Evolutionary conservation across 345 rosid species (phyloP).

Genomic region (Syzygium oleosum): DNA sequence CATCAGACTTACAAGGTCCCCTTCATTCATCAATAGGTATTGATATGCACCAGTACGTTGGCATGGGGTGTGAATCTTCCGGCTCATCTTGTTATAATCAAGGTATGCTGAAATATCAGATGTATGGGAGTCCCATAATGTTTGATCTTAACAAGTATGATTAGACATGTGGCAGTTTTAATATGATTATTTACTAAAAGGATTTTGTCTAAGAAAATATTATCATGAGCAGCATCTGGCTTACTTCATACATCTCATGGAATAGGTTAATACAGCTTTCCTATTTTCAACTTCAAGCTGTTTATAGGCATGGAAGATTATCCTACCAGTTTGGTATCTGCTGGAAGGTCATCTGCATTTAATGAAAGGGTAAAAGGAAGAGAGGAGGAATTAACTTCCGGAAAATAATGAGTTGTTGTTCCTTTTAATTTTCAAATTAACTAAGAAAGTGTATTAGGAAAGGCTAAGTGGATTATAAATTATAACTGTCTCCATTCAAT

Average conservation of each 20-base stretch:
- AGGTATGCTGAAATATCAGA: constrained; percentile 36
- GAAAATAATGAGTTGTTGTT: background rate
- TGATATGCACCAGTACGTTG: constrained; percentile 92
- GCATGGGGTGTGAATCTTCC: constrained; percentile 99
- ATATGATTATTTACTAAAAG: background rate
- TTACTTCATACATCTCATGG: background rate
- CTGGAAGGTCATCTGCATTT: background rate
- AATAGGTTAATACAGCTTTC: background rate
- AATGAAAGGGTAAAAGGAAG: background rate
- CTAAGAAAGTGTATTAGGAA: background rate
- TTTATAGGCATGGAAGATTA: background rate
- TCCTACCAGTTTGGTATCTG: background rate
- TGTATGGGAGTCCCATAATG: background rate
- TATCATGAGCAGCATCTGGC: background rate
- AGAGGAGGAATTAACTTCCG: background rate
- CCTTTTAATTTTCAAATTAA: background rate
- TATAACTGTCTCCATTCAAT: background rate
- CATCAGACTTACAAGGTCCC: background rate
- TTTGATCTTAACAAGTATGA: background rate
- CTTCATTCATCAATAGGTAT: constrained; percentile 34
- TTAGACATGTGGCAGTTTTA: background rate
- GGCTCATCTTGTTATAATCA: constrained; percentile 94
- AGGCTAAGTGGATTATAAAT: background rate
- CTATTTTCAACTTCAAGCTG: background rate
- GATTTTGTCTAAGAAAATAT: background rate